Base-by-base conservation (phyloP, 1,284 basidiomycete species). In the Cryptococcus sp. region DNA sequence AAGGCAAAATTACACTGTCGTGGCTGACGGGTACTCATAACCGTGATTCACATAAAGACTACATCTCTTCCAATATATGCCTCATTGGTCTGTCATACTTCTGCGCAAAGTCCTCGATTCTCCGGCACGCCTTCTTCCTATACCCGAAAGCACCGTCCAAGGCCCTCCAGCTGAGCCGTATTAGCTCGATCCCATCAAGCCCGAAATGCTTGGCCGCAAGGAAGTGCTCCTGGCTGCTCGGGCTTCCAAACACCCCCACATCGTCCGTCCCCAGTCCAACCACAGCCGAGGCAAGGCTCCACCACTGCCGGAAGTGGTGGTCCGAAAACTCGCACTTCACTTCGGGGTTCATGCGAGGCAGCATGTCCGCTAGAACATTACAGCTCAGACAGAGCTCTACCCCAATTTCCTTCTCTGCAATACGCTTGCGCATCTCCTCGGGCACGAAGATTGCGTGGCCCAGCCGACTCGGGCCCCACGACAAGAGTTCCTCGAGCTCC, bases 371-470 rank as follows among this genome's bases (percentile, higher is more conserved):
- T 20, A 90, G 65, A 12, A 92, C 70, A 72, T 92, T 92, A 5
- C 89, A 91, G 16, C 82, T 86, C 43, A 92, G 79, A 69, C 89
- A 91, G 50, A 92, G 84, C 72, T 91, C 89, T 35, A 91, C 82
- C 61, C 84, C 84, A 45, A 83, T 85, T 49, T 83, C 83, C 39
- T 81, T 77, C 37, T 79, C 69, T 49, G 84, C 76, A 12, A 90
- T 87, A 38, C 50, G 51, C 15, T 57, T 83, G 67, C 13, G 80
- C 71, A 68, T 82, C 80, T 3, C 82, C 35, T 81, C 80, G 1
- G 84, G 82, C 54, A 87, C 79, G 21, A 91, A 80, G 71, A 88
- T 91, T 0, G 87, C 89, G 63, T 92, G 90, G 0, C 89, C 88
- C 0, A 92, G 78, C 35, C 89, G 80, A 55, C 86, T 78, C 0